Percentiles rank a stretch among this genome's conserved stretches.
phyloP scores from a whole-genome alignment of 2,329 filamentous ascomycete species.

The Colletotrichum destructivum region DNA sequence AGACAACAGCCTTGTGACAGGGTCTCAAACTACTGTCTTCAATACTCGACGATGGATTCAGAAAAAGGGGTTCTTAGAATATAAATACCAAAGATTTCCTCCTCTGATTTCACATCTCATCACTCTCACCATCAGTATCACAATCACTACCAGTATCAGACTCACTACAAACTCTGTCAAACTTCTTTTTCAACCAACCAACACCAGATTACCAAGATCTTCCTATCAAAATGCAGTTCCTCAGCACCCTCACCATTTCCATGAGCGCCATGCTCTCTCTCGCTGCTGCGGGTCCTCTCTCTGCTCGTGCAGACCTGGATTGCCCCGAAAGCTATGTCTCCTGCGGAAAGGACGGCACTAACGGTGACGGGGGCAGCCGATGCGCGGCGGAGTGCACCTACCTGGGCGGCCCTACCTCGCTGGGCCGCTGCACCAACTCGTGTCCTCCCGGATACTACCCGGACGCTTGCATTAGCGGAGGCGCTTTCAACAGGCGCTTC shows the following conservation, averaged over 20 bases:
- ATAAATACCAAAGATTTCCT: background rate
- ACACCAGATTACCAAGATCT: background rate
- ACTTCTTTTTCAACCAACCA: no score
- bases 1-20: no score
- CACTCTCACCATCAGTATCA: background rate
- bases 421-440: background rate
- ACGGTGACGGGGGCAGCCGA: background rate
- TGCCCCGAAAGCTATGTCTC: background rate
- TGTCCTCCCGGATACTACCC: background rate
- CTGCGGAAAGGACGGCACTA: background rate
- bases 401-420: background rate
- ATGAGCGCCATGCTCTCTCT: conserved; percentile 1
- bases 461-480: background rate
- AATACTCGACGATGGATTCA: background rate
- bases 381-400: background rate
- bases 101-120: background rate
- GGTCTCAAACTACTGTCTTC: background rate
- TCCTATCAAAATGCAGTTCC: background rate
- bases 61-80: background rate
- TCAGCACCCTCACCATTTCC: background rate
- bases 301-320: background rate
- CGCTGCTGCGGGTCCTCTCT: background rate
- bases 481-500: no score
- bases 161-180: background rate
- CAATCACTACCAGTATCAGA: background rate